Percentiles rank a stretch among this genome's conserved stretches.
phyloP scores from a whole-genome alignment of 176 grass and related monocot genomes.

The Otatea glauca region DNA sequence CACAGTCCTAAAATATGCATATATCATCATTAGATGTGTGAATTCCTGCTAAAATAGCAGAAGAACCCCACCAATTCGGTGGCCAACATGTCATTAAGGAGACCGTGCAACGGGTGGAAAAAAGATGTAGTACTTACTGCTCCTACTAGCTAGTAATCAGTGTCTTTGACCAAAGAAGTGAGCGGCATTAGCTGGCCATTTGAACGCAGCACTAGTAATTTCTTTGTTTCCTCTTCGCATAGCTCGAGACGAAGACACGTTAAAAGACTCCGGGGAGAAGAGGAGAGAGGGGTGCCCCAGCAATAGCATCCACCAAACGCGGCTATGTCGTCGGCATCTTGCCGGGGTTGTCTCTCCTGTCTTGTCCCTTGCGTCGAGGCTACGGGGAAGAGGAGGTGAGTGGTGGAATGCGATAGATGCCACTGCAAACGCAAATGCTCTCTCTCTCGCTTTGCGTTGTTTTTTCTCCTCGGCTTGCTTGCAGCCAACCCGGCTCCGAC shows the following conservation, averaged over 20 bases:
- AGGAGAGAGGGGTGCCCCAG: not conserved
- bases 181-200: not conserved
- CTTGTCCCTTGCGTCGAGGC: not conserved
- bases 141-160: not conserved
- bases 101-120: not conserved
- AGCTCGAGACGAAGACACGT: not conserved
- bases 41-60: too few relatives aligned
- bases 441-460: not conserved
- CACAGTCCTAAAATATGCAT: too few relatives aligned
- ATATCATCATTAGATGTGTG: too few relatives aligned
- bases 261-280: not conserved
- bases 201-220: not conserved
- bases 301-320: conserved; percentile 29
- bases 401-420: not conserved
- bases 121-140: not conserved
- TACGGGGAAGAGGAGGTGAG: not conserved
- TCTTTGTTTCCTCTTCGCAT: too few relatives aligned
- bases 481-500: not conserved
- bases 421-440: not conserved
- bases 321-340: not conserved
- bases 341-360: not conserved
- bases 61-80: not conserved
- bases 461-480: not conserved
- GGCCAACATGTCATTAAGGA: not conserved
- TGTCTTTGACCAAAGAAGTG: not conserved